Conservation (phyloP, 352 stramenopile genomes). For the Pythium periplocum region DNA sequence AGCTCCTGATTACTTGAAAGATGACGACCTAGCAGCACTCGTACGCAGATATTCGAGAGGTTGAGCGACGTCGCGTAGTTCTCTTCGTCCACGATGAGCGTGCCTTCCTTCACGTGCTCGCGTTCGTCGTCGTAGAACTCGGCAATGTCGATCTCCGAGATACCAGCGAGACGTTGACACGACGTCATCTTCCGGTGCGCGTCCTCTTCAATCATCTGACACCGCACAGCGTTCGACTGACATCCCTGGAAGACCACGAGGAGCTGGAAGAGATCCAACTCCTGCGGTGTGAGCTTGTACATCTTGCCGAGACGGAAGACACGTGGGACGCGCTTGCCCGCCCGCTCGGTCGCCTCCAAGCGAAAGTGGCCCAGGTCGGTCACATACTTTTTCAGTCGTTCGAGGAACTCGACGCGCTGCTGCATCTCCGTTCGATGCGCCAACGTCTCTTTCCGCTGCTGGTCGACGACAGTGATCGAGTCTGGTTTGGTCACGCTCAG, state of each 20-base stretch:
- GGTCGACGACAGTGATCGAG: slow-evolving; percentile 32
- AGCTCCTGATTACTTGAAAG: slow-evolving; percentile 79
- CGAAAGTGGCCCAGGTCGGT: slow-evolving; percentile 45
- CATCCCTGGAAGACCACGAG: slow-evolving; percentile 80
- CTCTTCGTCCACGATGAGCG: slow-evolving; percentile 75
- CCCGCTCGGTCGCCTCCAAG: slow-evolving; percentile 33
- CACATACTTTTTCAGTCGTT: slow-evolving; percentile 54
- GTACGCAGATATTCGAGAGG: slow-evolving; percentile 78
- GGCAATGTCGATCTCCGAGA: slow-evolving; percentile 84
- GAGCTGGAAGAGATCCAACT: slow-evolving; percentile 76
- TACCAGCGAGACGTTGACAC: slow-evolving; percentile 66
- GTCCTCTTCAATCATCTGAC: slow-evolving; percentile 83
- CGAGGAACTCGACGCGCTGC: slow-evolving; percentile 66
- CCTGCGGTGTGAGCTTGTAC: slow-evolving; percentile 68
- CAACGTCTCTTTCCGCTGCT: slow-evolving; percentile 42
- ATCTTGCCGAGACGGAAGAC: slow-evolving; percentile 71
- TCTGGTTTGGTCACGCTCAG: slow-evolving; percentile 81
- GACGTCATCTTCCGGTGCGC: slow-evolving; percentile 64
- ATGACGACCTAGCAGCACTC: slow-evolving; percentile 65
- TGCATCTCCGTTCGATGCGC: slow-evolving; percentile 74
- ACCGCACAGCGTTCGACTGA: slow-evolving; percentile 80
- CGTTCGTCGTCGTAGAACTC: slow-evolving; percentile 83
- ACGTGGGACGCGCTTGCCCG: slow-evolving; percentile 35
- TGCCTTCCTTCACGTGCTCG: slow-evolving; percentile 86
- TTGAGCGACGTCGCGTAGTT: slow-evolving; percentile 74